Evolutionary conservation across 2,329 filamentous ascomycete species (phyloP).

Genomic region (Fusarium sp.): DNA sequence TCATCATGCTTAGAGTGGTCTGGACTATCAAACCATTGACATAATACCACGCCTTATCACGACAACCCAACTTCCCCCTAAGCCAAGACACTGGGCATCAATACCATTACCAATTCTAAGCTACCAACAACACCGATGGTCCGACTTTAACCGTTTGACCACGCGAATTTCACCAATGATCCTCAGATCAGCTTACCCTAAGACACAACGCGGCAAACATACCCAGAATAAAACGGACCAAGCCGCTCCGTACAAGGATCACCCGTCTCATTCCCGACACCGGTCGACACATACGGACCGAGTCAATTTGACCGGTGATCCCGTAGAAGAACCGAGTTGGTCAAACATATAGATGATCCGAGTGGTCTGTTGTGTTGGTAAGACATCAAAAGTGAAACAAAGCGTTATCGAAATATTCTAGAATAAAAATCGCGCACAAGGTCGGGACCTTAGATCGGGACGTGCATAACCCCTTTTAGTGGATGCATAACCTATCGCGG

Average conservation of each 20-base stretch:
- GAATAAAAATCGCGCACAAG: slow-evolving; percentile 38
- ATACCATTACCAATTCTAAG: neutral
- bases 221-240: neutral
- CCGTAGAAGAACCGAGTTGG: neutral
- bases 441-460: slow-evolving; percentile 7
- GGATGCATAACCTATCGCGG: neutral
- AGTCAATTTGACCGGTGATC: neutral
- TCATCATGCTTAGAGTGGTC: neutral
- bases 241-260: neutral
- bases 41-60: neutral
- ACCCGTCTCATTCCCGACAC: neutral
- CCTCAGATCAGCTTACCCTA: neutral
- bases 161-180: neutral
- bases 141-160: neutral
- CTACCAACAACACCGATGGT: neutral
- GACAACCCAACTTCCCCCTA: neutral
- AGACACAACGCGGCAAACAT: neutral
- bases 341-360: neutral
- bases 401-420: slow-evolving; percentile 10
- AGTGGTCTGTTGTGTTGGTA: neutral
- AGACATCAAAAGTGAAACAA: neutral
- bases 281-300: neutral
- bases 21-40: neutral
- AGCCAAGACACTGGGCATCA: slow-evolving; percentile 4
- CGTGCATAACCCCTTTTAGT: slow-evolving; percentile 19